Conservation (phyloP, 495 filamentous ascomycete species). For the Xylaria cubensis region DNA sequence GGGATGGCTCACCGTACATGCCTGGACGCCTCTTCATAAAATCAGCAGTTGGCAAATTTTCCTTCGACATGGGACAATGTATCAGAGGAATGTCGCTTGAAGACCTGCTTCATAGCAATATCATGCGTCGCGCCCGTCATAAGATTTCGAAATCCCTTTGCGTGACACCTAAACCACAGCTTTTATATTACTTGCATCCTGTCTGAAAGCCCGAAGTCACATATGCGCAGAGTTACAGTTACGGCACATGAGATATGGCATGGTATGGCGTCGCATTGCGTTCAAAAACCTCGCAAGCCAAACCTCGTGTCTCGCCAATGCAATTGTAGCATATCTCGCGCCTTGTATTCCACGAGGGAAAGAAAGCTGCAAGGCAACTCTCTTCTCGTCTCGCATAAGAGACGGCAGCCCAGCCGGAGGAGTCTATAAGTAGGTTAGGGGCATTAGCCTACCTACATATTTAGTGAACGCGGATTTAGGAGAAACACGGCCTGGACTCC, state of each 20-base stretch:
- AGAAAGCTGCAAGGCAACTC: conserved; percentile 20
- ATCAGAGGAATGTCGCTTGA: too few species aligned
- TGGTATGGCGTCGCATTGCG: conserved; percentile 19
- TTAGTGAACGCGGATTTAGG: neutral
- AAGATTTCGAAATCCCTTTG: neutral
- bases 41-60: neutral
- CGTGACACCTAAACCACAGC: conserved; percentile 7
- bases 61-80: neutral
- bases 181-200: conserved; percentile 15
- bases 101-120: too few species aligned
- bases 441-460: conserved; percentile 16
- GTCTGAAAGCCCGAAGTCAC: conserved; percentile 7
- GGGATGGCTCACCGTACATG: too few species aligned
- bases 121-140: too few species aligned
- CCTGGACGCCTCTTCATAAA: neutral
- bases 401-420: neutral
- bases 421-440: neutral
- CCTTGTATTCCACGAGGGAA: conserved; percentile 6
- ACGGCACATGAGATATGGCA: conserved; percentile 10
- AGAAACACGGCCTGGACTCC: conserved; percentile 11
- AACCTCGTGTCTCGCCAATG: conserved; percentile 26
- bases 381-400: conserved; percentile 19
- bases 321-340: conserved; percentile 17
- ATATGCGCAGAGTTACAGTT: neutral
- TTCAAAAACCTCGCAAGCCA: conserved; percentile 20